Evolutionary conservation across 768 basidiomycete genomes (phyloP).

Genomic region (Leucocoprinus leucothites): DNA sequence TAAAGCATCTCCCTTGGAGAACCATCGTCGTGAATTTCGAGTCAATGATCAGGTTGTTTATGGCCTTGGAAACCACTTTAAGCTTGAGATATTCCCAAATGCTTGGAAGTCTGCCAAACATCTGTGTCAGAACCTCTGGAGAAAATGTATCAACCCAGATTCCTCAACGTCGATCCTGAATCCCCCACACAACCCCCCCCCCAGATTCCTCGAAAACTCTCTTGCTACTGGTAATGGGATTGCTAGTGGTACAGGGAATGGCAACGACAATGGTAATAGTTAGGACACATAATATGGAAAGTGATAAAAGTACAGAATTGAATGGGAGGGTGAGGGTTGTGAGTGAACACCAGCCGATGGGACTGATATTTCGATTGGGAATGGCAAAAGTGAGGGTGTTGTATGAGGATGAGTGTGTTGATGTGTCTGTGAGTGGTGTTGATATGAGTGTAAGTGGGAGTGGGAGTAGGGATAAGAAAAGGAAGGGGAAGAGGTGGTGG

Average conservation of each 20-base stretch:
- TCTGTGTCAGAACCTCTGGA: background rate
- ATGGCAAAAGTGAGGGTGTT: constrained; percentile 10
- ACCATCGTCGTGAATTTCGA: background rate
- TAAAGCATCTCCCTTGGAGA: background rate
- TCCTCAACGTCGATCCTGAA: constrained; percentile 4
- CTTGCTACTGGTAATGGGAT: background rate
- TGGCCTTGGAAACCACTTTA: too few relatives aligned
- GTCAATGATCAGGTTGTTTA: too few relatives aligned
- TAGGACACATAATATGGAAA: background rate
- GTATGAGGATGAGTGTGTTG: constrained; percentile 11
- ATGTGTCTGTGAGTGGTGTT: background rate
- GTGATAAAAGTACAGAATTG: constrained; percentile 3
- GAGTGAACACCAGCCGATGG: constrained; percentile 6
- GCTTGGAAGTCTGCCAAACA: background rate
- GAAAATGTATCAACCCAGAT: constrained; percentile 5
- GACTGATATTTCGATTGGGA: constrained; percentile 13
- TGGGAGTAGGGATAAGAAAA: background rate
- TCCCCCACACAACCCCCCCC: background rate
- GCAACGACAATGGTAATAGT: too few relatives aligned
- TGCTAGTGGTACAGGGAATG: too few relatives aligned
- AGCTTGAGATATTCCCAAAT: background rate
- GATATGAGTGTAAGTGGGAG: background rate
- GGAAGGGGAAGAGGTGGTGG: too few relatives aligned
- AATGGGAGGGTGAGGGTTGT: constrained; percentile 5
- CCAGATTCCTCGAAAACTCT: background rate